Percentiles rank a stretch among this genome's conserved stretches.
phyloP scores from a whole-genome alignment of 2,329 filamentous ascomycete genomes.

The Alternaria sp. region DNA sequence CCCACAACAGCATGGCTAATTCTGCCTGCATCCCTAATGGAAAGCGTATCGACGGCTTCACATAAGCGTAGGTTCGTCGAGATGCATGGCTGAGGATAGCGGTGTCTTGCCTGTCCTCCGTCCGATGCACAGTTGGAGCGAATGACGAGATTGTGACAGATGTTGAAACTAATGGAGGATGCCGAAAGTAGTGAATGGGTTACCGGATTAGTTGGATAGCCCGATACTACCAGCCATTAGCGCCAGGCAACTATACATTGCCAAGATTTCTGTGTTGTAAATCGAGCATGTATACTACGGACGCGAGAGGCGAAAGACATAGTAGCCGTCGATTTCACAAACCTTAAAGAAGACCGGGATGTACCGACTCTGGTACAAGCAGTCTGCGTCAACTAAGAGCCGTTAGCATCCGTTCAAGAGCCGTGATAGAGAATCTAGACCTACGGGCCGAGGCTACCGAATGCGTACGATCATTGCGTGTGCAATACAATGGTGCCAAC shows the following conservation, averaged over 20 bases:
- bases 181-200: neutral
- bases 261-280: neutral
- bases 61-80: neutral
- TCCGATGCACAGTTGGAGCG: neutral
- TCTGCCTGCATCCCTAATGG: neutral
- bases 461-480: neutral
- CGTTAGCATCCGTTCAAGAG: neutral
- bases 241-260: neutral
- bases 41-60: neutral
- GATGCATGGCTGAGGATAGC: neutral
- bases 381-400: neutral
- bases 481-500: neutral
- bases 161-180: neutral
- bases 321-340: neutral
- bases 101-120: neutral
- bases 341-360: neutral
- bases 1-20: neutral
- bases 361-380: neutral
- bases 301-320: neutral
- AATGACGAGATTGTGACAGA: neutral
- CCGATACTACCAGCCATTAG: neutral
- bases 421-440: neutral
- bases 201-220: neutral
- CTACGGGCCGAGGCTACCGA: neutral
- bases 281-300: neutral